Conservation (phyloP, 2,329 filamentous ascomycete genomes). For the Talaromyces sp. region DNA sequence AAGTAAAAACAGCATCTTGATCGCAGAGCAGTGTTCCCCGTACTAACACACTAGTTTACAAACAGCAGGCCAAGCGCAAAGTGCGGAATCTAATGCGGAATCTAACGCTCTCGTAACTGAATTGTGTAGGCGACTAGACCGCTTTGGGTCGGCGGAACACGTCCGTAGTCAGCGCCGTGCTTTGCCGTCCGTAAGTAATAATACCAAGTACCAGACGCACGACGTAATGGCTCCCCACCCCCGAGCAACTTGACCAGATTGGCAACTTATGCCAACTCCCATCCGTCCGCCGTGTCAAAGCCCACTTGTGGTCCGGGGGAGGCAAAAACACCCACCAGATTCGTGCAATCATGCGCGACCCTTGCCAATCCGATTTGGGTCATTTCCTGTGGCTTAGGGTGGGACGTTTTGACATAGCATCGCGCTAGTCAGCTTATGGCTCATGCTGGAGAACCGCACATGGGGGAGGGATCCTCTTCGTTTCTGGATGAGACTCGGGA, state of each 20-base stretch:
- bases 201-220: not conserved
- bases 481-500: constrained; percentile 1
- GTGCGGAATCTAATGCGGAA: not conserved
- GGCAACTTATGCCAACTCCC: constrained; percentile 2
- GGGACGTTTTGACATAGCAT: constrained; percentile 1
- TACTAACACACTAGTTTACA: not conserved
- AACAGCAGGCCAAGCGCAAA: not conserved
- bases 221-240: not conserved
- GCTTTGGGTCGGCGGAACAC: not conserved
- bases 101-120: not conserved
- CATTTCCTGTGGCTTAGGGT: not conserved
- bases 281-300: constrained; percentile 2
- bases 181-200: not conserved
- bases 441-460: constrained; percentile 6
- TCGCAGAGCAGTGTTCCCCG: not conserved
- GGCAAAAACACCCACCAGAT: not conserved
- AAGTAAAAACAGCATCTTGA: not conserved
- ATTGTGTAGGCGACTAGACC: not conserved
- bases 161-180: not conserved
- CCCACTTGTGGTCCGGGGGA: constrained; percentile 4
- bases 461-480: constrained; percentile 14
- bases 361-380: not conserved
- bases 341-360: constrained; percentile 1
- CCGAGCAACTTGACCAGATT: not conserved
- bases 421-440: not conserved